Percentiles rank a stretch among this genome's conserved stretches.
Evolutionary conservation across 225 moss, liverwort and hornwort species (phyloP).

Genomic region (Takakia lepidozioides): DNA sequence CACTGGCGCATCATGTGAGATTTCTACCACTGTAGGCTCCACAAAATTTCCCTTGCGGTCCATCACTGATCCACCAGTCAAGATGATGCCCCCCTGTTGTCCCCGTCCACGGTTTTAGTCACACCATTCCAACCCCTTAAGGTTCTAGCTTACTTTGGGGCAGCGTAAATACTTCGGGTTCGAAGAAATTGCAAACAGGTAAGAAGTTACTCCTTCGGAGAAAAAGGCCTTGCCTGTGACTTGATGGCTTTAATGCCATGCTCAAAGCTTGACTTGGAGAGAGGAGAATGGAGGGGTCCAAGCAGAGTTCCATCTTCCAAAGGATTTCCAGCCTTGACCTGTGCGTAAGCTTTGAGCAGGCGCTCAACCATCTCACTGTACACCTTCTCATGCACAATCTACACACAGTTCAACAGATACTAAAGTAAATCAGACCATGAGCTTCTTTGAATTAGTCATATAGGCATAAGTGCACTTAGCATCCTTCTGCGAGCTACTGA

Average conservation of each 20-base stretch:
- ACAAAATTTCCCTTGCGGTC: constrained; percentile 76
- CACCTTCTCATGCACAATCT: constrained; percentile 79
- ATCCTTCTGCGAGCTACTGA: too few relatives aligned
- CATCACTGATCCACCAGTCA: constrained; percentile 69
- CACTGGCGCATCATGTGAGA: constrained; percentile 66
- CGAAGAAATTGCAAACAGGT: too few relatives aligned
- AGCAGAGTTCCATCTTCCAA: constrained; percentile 68
- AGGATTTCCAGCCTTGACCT: constrained; percentile 77
- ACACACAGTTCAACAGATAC: constrained; percentile 10
- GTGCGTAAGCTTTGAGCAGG: constrained; percentile 71
- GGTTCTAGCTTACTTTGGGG: too few relatives aligned
- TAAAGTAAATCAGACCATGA: too few relatives aligned
- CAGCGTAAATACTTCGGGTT: too few relatives aligned
- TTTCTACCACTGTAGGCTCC: constrained; percentile 78
- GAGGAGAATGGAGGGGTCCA: constrained; percentile 76
- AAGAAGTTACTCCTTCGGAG: too few relatives aligned
- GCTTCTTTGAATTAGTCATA: too few relatives aligned
- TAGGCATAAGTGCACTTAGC: too few relatives aligned
- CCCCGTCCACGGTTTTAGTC: background rate
- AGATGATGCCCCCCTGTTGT: constrained; percentile 63
- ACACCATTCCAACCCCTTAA: too few relatives aligned
- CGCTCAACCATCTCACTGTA: constrained; percentile 57
- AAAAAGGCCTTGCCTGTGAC: constrained; percentile 51
- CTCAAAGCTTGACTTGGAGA: constrained; percentile 47
- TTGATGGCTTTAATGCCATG: constrained; percentile 65